Evolutionary conservation across 208 protist genomes (phyloP).

Genomic region (Leishmania amazonensis): DNA sequence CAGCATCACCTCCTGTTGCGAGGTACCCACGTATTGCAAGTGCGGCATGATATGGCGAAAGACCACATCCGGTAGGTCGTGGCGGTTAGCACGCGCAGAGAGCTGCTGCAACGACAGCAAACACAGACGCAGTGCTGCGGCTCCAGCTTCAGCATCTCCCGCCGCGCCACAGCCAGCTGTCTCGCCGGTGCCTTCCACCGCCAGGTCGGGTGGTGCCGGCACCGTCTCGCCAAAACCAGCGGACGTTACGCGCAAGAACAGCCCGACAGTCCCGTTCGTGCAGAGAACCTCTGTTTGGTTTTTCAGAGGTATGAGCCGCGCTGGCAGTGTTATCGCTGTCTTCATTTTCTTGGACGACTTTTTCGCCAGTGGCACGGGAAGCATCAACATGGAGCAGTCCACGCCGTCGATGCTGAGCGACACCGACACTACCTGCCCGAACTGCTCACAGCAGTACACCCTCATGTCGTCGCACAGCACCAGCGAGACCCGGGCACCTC

Average conservation of each 20-base stretch:
- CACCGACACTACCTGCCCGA: slow-evolving; percentile 9
- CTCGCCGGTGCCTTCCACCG: background rate
- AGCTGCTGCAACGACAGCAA: slow-evolving; percentile 34
- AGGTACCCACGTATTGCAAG: slow-evolving; percentile 45
- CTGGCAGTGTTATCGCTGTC: background rate
- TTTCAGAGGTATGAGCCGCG: slow-evolving; percentile 14
- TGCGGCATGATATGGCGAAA: slow-evolving; percentile 55
- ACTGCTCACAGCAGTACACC: slow-evolving; percentile 31
- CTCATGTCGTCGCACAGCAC: slow-evolving; percentile 25
- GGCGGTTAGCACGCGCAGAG: slow-evolving; percentile 9
- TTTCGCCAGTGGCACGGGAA: background rate
- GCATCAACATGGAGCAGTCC: background rate
- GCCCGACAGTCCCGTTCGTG: slow-evolving; percentile 19
- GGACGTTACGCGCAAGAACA: slow-evolving; percentile 26
- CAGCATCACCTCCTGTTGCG: slow-evolving; percentile 68
- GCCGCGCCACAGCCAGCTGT: background rate
- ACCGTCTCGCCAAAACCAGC: background rate
- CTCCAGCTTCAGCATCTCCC: background rate
- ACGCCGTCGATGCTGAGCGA: slow-evolving; percentile 12
- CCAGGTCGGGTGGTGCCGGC: background rate
- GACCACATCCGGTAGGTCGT: slow-evolving; percentile 36
- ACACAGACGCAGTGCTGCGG: slow-evolving; percentile 25
- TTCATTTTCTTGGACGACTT: background rate
- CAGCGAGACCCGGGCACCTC: slow-evolving; percentile 16
- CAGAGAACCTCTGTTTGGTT: slow-evolving; percentile 19